A percentile compares a stretch with the other conserved stretches of the same genome.
phyloP scores from a whole-genome alignment of 352 stramenopile genomes.

The Phytophthora vignae region DNA sequence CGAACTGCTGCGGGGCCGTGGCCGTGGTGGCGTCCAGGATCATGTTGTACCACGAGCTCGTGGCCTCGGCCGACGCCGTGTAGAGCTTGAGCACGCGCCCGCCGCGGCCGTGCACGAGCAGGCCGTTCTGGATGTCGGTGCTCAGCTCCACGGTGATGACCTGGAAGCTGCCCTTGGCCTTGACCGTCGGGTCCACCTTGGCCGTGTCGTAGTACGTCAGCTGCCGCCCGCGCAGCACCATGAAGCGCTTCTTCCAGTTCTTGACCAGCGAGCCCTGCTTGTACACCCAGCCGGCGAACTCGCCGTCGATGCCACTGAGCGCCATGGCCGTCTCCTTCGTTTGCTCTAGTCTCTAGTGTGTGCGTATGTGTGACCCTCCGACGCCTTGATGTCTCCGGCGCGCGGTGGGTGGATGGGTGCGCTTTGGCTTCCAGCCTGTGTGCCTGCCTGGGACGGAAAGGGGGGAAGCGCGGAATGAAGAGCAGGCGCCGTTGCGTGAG shows the following conservation, averaged over 20 bases:
- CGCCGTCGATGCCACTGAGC: slow-evolving; percentile 49
- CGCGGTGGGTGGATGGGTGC: not conserved
- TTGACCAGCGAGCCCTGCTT: slow-evolving; percentile 83
- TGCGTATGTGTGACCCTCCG: too few species aligned
- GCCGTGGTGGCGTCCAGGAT: slow-evolving; percentile 70
- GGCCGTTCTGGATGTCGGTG: slow-evolving; percentile 83
- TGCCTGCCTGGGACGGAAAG: not conserved
- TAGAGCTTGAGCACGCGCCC: slow-evolving; percentile 89
- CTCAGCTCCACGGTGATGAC: slow-evolving; percentile 88
- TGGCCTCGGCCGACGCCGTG: slow-evolving; percentile 78
- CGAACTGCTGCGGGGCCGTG: slow-evolving; percentile 28
- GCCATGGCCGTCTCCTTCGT: slow-evolving; percentile 26
- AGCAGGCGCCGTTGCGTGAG: slow-evolving; percentile 5
- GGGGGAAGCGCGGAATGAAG: slow-evolving; percentile 22
- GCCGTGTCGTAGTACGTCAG: slow-evolving; percentile 89
- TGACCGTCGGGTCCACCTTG: slow-evolving; percentile 57
- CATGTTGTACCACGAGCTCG: slow-evolving; percentile 75
- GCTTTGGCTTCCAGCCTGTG: too few species aligned
- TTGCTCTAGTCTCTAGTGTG: too few species aligned
- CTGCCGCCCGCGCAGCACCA: slow-evolving; percentile 82
- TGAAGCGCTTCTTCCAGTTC: slow-evolving; percentile 91
- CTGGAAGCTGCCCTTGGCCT: slow-evolving; percentile 84
- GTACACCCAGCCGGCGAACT: slow-evolving; percentile 84
- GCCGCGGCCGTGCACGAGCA: slow-evolving; percentile 80
- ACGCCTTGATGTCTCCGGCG: too few species aligned